phyloP scores from a whole-genome alignment of 2,329 filamentous ascomycete species.

The Claviceps purpurea region DNA sequence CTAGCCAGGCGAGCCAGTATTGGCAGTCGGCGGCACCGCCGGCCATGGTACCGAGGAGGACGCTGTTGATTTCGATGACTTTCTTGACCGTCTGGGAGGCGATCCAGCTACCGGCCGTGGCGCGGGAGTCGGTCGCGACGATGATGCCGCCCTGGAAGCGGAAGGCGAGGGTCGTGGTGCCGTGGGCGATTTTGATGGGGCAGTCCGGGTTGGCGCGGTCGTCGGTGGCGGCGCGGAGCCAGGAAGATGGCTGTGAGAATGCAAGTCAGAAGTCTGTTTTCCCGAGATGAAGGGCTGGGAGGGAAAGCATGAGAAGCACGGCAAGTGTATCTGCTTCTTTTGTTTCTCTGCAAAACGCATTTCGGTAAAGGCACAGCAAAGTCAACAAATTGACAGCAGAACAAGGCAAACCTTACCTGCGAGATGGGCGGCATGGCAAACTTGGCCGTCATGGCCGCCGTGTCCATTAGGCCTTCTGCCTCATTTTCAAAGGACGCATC shows the following conservation, averaged over 20 bases:
- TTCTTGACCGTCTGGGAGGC: slow-evolving; percentile 99
- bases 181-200: slow-evolving; percentile 98
- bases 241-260: slow-evolving; percentile 59
- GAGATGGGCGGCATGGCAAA: slow-evolving; percentile 91
- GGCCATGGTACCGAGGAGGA: slow-evolving; percentile 92
- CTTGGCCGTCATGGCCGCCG: slow-evolving; percentile 72
- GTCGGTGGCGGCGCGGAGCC: slow-evolving; percentile 94
- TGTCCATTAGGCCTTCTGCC: slow-evolving; percentile 58
- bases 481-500: slow-evolving; percentile 60
- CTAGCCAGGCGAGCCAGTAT: slow-evolving; percentile 98
- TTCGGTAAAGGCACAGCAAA: too few species aligned
- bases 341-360: too few species aligned
- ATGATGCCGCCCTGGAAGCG: slow-evolving; percentile 97
- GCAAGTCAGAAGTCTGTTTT: neutral
- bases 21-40: slow-evolving; percentile 98
- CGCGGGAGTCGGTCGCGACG: slow-evolving; percentile 93
- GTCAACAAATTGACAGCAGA: too few species aligned
- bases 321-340: too few species aligned
- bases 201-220: slow-evolving; percentile 93
- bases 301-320: too few species aligned
- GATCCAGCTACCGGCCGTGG: slow-evolving; percentile 97
- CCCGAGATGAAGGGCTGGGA: too few species aligned
- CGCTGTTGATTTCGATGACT: slow-evolving; percentile 96
- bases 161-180: slow-evolving; percentile 95
- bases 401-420: slow-evolving; percentile 40